phyloP scores from a whole-genome alignment of 106 monocot genomes.

The Amphibolis antarctica region DNA sequence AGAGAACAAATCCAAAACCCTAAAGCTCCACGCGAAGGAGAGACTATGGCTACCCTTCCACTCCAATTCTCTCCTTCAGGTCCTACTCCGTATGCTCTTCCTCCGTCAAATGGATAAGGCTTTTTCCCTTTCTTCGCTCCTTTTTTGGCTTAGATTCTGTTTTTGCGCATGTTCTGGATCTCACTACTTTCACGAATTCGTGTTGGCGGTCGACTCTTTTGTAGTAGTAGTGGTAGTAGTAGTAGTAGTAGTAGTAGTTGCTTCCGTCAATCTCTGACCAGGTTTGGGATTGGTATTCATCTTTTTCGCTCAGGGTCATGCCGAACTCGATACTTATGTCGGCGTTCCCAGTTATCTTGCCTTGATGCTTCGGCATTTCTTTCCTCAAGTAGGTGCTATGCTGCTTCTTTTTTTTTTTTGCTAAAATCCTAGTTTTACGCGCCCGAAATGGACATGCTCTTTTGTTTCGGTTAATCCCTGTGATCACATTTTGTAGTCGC shows the following conservation, averaged over 20 bases:
- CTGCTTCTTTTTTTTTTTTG: background rate
- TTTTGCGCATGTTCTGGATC: too few species aligned
- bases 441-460: background rate
- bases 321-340: slow-evolving; percentile 52
- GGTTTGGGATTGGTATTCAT: too few species aligned
- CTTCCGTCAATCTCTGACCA: too few species aligned
- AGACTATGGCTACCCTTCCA: slow-evolving; percentile 37
- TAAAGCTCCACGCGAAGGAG: slow-evolving; percentile 68
- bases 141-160: background rate
- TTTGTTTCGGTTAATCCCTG: too few species aligned
- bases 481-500: slow-evolving; percentile 38
- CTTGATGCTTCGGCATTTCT: slow-evolving; percentile 42
- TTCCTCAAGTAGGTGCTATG: slow-evolving; percentile 35
- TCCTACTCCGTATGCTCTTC: background rate
- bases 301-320: slow-evolving; percentile 45
- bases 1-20: slow-evolving; percentile 28
- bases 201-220: background rate
- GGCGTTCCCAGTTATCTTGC: slow-evolving; percentile 54
- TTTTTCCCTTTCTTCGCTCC: background rate
- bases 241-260: too few species aligned
- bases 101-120: too few species aligned
- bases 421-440: background rate
- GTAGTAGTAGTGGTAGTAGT: too few species aligned
- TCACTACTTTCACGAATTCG: background rate
- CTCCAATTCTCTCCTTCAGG: slow-evolving; percentile 48